These are phyloP conservation scores for Pseudogymnoascus sp. DNA, from an alignment of 2,329 filamentous ascomycete species.

Conservation along the genomic window DNA sequence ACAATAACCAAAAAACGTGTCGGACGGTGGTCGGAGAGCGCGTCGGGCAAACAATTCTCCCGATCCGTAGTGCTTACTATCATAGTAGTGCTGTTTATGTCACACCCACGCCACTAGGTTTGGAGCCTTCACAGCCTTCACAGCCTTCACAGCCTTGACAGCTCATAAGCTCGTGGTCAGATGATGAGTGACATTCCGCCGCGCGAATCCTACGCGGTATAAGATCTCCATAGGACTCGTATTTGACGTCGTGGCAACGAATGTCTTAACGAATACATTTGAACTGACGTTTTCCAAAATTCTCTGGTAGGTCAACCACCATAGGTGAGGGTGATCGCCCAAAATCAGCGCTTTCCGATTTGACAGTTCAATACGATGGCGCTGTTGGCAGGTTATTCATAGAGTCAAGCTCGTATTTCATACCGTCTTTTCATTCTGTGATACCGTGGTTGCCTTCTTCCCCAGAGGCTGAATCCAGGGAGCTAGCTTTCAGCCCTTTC, in stretches of 20 bases:
- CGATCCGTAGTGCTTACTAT: neutral
- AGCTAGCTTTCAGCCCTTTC: neutral
- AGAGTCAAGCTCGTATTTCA: slow-evolving; percentile 5
- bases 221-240: slow-evolving; percentile 5
- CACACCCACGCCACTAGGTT: neutral
- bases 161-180: neutral
- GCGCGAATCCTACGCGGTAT: slow-evolving; percentile 3
- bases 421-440: neutral
- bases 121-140: neutral
- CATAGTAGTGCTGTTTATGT: neutral
- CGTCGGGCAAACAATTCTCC: slow-evolving; percentile 1
- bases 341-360: neutral
- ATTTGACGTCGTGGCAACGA: neutral
- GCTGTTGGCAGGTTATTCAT: slow-evolving; percentile 7
- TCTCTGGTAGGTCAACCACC: neutral
- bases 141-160: neutral
- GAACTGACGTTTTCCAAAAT: neutral
- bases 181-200: neutral
- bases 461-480: neutral
- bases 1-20: neutral
- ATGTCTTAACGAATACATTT: neutral
- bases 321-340: neutral
- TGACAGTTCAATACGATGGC: neutral
- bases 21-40: neutral
- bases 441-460: neutral